Evolutionary conservation across 768 basidiomycete genomes (phyloP).

Genomic region (Suillus occidentalis): DNA sequence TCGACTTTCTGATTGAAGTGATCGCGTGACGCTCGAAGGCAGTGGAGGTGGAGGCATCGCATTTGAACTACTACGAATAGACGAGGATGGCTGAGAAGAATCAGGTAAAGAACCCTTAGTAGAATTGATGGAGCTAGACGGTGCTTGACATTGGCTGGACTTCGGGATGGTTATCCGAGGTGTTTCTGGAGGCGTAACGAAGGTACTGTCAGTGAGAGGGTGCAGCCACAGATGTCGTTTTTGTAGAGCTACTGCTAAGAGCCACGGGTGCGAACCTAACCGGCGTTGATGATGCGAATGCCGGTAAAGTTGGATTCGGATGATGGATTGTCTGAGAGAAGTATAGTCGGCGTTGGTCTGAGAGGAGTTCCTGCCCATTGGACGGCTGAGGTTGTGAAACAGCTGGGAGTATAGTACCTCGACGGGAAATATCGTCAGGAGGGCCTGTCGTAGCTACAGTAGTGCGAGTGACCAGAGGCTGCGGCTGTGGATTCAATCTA

Average conservation of each 20-base stretch:
- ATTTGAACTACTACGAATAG: slow-evolving; percentile 18
- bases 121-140: slow-evolving; percentile 6
- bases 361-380: not conserved
- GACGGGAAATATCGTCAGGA: slow-evolving; percentile 14
- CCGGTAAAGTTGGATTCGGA: slow-evolving; percentile 1
- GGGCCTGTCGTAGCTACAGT: slow-evolving; percentile 13
- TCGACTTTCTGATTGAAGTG: not conserved
- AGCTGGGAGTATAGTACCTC: slow-evolving; percentile 13
- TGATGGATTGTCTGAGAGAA: not conserved
- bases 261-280: slow-evolving; percentile 10
- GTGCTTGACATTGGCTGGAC: slow-evolving; percentile 3
- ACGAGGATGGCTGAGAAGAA: slow-evolving; percentile 34
- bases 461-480: slow-evolving; percentile 19
- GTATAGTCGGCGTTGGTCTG: not conserved
- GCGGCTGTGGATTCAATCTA: slow-evolving; percentile 50
- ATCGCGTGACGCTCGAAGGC: slow-evolving; percentile 17
- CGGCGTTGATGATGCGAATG: slow-evolving; percentile 10
- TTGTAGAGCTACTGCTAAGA: slow-evolving; percentile 2
- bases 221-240: not conserved
- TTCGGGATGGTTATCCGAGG: slow-evolving; percentile 5
- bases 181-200: slow-evolving; percentile 29
- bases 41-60: slow-evolving; percentile 34
- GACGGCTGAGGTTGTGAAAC: slow-evolving; percentile 9
- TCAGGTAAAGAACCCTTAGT: slow-evolving; percentile 26
- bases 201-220: slow-evolving; percentile 30